Evolutionary conservation across 2,329 filamentous ascomycete species (phyloP).

Genomic region (Waltergamsia citrina): DNA sequence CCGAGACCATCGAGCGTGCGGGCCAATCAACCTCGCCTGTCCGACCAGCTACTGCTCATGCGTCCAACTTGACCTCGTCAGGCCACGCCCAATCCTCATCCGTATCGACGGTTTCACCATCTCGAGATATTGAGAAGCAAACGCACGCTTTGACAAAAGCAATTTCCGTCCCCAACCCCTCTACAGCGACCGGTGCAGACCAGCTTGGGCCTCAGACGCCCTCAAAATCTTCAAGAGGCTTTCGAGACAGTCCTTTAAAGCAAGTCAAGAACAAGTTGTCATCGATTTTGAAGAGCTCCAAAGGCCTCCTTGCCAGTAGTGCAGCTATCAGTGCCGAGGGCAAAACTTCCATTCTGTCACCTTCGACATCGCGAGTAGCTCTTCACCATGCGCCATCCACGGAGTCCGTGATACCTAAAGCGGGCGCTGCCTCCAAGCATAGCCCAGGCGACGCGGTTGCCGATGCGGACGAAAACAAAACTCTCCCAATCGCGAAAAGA

Average conservation of each 20-base stretch:
- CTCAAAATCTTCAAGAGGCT: constrained; percentile 44
- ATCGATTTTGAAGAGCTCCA: constrained; percentile 81
- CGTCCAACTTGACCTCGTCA: constrained; percentile 6
- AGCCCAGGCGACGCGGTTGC: constrained; percentile 7
- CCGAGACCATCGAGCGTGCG: constrained; percentile 4
- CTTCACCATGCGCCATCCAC: constrained; percentile 34
- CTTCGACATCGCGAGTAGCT: constrained; percentile 37
- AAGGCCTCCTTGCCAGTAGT: constrained; percentile 74
- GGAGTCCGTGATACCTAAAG: constrained; percentile 30
- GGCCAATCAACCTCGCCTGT: constrained; percentile 8
- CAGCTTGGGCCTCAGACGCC: constrained; percentile 33
- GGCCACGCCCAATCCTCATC: constrained; percentile 52
- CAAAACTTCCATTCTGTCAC: constrained; percentile 47
- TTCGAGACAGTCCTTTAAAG: constrained; percentile 72
- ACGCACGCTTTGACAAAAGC: constrained; percentile 43
- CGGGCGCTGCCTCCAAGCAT: constrained; percentile 10
- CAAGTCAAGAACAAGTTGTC: constrained; percentile 90
- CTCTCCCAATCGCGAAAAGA: constrained; percentile 31
- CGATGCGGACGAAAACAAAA: constrained; percentile 8
- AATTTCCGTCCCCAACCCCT: constrained; percentile 48
- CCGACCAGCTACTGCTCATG: constrained; percentile 3
- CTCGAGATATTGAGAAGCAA: constrained; percentile 6
- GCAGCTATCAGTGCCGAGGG: constrained; percentile 53
- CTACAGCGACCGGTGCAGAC: constrained; percentile 38
- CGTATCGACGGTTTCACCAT: constrained; percentile 40